phyloP scores from a whole-genome alignment of 768 basidiomycete species.

The Sistotremastrum suecicum region DNA sequence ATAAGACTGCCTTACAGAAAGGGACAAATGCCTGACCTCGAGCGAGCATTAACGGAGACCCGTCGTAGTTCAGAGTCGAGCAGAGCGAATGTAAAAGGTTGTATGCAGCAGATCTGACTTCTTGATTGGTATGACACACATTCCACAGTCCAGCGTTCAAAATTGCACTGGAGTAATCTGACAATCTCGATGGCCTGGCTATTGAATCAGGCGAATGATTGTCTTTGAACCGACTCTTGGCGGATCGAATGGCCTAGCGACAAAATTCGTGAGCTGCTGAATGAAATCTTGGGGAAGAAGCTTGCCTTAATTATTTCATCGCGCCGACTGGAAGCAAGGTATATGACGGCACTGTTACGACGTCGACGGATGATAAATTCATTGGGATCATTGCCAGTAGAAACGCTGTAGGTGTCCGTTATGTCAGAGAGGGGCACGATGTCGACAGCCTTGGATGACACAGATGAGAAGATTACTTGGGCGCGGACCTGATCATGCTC shows the following conservation, averaged over 20 bases:
- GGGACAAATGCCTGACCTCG: conserved; percentile 33
- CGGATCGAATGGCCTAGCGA: conserved; percentile 51
- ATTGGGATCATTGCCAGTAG: conserved; percentile 57
- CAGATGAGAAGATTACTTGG: conserved; percentile 48
- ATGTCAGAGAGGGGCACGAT: conserved; percentile 69
- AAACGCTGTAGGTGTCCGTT: conserved; percentile 76
- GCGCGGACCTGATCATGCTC: conserved; percentile 41
- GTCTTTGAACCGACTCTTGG: conserved; percentile 57
- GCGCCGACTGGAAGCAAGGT: conserved; percentile 57
- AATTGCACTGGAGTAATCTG: conserved; percentile 73
- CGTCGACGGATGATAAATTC: conserved; percentile 74
- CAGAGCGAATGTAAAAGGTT: conserved; percentile 69
- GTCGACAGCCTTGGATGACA: conserved; percentile 69
- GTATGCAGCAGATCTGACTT: conserved; percentile 66
- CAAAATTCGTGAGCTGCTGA: conserved; percentile 1
- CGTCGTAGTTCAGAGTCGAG: conserved; percentile 64
- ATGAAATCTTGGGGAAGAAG: not conserved
- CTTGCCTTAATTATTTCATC: conserved; percentile 63
- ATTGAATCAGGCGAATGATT: conserved; percentile 29
- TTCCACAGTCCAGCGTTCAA: conserved; percentile 80
- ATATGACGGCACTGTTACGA: conserved; percentile 55
- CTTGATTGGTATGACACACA: conserved; percentile 58
- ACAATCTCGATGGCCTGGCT: conserved; percentile 63
- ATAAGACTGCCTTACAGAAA: not conserved
- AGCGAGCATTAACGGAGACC: conserved; percentile 51